A percentile compares a stretch with the other conserved stretches of the same genome.
Evolutionary conservation across 129 eudicot genomes (phyloP).

Genomic region (Heracleum sosnowskyi): DNA sequence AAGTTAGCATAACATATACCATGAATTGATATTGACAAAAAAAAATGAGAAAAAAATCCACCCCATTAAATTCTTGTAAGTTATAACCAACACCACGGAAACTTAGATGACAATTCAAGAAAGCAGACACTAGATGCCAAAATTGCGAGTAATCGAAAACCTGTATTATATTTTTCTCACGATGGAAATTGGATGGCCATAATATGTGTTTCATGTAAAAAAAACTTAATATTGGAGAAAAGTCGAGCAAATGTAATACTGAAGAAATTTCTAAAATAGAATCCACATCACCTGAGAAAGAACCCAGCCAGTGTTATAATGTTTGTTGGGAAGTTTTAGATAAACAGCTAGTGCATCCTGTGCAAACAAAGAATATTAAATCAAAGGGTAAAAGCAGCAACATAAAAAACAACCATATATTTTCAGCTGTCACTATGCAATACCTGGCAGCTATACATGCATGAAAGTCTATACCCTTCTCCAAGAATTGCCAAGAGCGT

Average conservation of each 20-base stretch:
- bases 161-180: background rate
- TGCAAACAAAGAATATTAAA: constrained; percentile 12
- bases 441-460: constrained; percentile 87
- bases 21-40: background rate
- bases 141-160: background rate
- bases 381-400: background rate
- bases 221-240: background rate
- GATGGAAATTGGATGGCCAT: background rate
- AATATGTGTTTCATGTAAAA: background rate
- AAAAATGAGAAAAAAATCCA: background rate
- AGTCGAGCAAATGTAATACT: background rate
- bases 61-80: background rate
- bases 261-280: background rate
- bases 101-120: background rate
- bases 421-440: constrained; percentile 11
- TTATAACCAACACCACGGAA: background rate
- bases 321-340: constrained; percentile 77
- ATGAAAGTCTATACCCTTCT: constrained; percentile 89
- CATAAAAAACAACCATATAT: background rate
- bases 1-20: background rate
- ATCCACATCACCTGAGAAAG: constrained; percentile 67
- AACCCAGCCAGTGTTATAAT: constrained; percentile 95
- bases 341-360: constrained; percentile 91
- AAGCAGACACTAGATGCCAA: background rate
- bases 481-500: constrained; percentile 62